Evolutionary conservation across 352 stramenopile genomes (phyloP).

Genomic region (Blastocystis sp.): DNA sequence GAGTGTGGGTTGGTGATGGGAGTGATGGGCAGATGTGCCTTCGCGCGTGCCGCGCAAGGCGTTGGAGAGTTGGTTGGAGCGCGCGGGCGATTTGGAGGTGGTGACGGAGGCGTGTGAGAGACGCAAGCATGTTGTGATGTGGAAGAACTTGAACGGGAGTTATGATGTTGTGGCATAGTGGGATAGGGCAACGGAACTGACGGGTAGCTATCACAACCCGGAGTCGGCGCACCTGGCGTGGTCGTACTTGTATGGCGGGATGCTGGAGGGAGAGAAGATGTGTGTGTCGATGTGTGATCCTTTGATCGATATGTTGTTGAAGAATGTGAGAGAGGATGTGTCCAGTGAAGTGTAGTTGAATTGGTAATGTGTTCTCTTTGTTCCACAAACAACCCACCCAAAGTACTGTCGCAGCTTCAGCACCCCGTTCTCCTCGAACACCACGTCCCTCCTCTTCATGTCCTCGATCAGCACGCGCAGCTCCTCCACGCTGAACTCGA

Average conservation of each 20-base stretch:
- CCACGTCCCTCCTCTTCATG: constrained; percentile 4
- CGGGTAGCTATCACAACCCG: background rate
- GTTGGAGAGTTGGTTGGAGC: constrained; percentile 11
- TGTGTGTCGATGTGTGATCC: background rate
- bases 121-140: background rate
- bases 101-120: background rate
- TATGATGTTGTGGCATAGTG: constrained; percentile 16
- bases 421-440: constrained; percentile 20
- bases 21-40: background rate
- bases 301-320: background rate
- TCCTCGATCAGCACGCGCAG: constrained; percentile 3
- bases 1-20: too few species aligned
- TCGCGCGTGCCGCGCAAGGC: background rate
- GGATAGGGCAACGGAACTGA: background rate
- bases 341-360: background rate
- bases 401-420: constrained; percentile 39
- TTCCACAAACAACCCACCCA: background rate
- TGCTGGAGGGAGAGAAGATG: background rate
- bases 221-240: background rate
- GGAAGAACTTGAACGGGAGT: constrained; percentile 3
- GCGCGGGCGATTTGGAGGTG: background rate
- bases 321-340: background rate
- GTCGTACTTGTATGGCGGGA: background rate
- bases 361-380: constrained; percentile 12
- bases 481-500: background rate